Conservation (phyloP, 257 asterid species). For the Rubia yunnanensis region DNA sequence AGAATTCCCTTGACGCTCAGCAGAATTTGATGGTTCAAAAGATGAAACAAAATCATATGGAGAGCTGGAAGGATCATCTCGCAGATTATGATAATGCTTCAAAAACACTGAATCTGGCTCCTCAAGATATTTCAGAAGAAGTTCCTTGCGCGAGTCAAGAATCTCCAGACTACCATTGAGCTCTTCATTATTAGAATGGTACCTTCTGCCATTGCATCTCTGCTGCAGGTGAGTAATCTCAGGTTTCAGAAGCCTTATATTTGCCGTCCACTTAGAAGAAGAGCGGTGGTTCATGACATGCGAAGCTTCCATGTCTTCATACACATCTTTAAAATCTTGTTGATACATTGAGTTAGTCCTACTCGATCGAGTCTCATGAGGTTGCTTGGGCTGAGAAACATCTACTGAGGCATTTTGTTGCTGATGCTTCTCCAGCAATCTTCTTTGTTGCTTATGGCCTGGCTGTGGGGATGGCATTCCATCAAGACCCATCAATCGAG, state of each 20-base stretch:
- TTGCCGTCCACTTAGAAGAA: conserved; percentile 55
- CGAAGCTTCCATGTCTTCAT: conserved; percentile 85
- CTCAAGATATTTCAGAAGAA: conserved; percentile 38
- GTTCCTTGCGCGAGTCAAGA: conserved; percentile 44
- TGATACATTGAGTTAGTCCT: conserved; percentile 44
- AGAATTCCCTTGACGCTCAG: conserved; percentile 35
- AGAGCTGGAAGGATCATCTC: conserved; percentile 35
- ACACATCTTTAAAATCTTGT: conserved; percentile 62
- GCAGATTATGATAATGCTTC: conserved; percentile 42
- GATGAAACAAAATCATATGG: conserved; percentile 38
- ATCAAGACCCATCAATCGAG: conserved; percentile 84
- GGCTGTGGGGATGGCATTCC: conserved; percentile 57
- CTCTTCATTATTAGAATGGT: conserved; percentile 34
- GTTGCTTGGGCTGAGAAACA: conserved; percentile 21
- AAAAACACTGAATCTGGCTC: conserved; percentile 35
- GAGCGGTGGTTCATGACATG: conserved; percentile 50
- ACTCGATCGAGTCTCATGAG: conserved; percentile 19
- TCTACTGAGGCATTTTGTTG: conserved; percentile 23
- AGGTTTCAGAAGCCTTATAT: conserved; percentile 39
- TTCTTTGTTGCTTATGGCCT: conserved; percentile 43
- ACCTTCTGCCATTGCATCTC: conserved; percentile 45
- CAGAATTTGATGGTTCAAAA: conserved; percentile 39
- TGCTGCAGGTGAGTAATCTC: conserved; percentile 48
- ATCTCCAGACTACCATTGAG: conserved; percentile 39
- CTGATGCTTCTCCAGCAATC: conserved; percentile 34